Percentiles rank a stretch among this genome's conserved stretches.
phyloP scores from a whole-genome alignment of 257 asterid genomes.

The Fraxinus pennsylvanica region DNA sequence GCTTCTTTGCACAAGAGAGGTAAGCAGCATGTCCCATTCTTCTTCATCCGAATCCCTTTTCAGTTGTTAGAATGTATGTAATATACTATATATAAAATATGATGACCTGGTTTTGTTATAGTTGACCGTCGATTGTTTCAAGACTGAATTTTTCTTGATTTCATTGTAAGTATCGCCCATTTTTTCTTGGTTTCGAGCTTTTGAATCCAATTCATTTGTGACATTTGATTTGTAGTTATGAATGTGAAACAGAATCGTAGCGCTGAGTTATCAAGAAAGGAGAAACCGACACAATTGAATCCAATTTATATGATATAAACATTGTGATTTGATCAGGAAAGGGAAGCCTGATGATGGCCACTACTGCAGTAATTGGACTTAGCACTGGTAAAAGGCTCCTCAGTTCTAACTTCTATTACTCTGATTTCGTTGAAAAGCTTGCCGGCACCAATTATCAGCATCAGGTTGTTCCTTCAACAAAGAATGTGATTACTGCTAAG shows the following conservation, averaged over 20 bases:
- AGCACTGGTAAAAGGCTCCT: conserved; percentile 72
- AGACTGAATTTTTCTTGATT: background rate
- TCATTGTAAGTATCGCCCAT: background rate
- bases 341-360: conserved; percentile 55
- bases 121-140: background rate
- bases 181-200: background rate
- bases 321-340: background rate
- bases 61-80: background rate
- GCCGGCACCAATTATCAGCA: conserved; percentile 29
- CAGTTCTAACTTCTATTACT: conserved; percentile 53
- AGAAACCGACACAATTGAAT: background rate
- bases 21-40: background rate
- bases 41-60: background rate
- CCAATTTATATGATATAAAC: background rate
- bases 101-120: background rate
- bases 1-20: background rate
- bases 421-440: conserved; percentile 65
- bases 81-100: too few species aligned
- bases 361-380: conserved; percentile 73
- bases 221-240: background rate
- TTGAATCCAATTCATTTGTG: background rate
- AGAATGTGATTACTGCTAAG: conserved; percentile 39
- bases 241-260: background rate
- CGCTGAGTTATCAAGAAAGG: background rate
- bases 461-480: conserved; percentile 38